Percentiles rank a stretch among this genome's conserved stretches.
Evolutionary conservation across 192 early-diverging fungal species (phyloP).

Genomic region (Rhizophagus prolifer): DNA sequence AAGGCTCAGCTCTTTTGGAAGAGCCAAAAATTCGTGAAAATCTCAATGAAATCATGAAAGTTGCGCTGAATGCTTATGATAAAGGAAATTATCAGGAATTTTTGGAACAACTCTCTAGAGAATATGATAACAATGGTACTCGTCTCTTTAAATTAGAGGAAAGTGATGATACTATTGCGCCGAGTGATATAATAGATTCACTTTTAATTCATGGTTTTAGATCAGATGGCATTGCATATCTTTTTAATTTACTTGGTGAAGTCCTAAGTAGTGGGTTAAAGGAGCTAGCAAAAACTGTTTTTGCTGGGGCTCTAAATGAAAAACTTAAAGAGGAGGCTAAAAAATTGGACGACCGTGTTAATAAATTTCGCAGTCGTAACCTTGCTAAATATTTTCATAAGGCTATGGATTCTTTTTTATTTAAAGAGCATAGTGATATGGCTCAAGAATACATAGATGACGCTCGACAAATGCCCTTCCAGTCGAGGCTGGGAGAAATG

Average conservation of each 20-base stretch:
- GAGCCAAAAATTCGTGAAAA: slow-evolving; percentile 1
- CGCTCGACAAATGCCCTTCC: neutral
- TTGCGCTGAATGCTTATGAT: neutral
- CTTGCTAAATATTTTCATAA: neutral
- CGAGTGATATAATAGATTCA: neutral
- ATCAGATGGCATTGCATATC: no score
- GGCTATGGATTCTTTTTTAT: neutral
- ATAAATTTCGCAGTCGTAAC: neutral
- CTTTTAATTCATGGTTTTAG: slow-evolving; percentile 4
- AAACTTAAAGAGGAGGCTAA: neutral
- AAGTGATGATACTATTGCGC: neutral
- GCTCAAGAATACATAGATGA: neutral
- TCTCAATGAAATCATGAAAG: neutral
- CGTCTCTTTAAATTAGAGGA: neutral
- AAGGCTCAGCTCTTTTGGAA: neutral
- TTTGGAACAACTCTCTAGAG: neutral
- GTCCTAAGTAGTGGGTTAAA: neutral
- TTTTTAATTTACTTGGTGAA: no score
- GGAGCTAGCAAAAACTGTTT: neutral
- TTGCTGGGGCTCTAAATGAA: neutral
- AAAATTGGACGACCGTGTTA: neutral
- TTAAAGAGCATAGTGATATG: neutral
- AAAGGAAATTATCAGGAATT: neutral
- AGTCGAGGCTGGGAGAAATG: neutral
- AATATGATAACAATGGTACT: neutral